phyloP scores from a whole-genome alignment of 2,329 filamentous ascomycete species.

The Zymoseptoria ardabiliae region DNA sequence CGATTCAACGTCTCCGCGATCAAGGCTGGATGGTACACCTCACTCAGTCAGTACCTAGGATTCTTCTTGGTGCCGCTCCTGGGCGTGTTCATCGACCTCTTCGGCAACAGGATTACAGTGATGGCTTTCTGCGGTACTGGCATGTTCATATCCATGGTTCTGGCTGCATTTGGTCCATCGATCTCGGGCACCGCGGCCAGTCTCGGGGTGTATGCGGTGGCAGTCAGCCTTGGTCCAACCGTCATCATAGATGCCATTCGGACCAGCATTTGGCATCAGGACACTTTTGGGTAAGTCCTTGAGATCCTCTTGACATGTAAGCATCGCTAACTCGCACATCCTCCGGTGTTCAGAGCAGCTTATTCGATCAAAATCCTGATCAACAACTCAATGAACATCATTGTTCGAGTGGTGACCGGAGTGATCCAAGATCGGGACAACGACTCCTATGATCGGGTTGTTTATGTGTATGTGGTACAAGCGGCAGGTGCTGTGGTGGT shows the following conservation, averaged over 20 bases:
- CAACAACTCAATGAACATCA: constrained; percentile 58
- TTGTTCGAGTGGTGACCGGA: constrained; percentile 51
- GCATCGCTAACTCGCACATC: too few relatives aligned
- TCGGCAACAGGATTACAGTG: constrained; percentile 46
- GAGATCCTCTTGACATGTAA: too few relatives aligned
- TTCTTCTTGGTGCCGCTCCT: constrained; percentile 54
- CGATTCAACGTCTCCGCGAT: constrained; percentile 50
- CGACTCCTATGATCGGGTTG: constrained; percentile 49
- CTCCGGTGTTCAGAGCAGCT: constrained; percentile 32
- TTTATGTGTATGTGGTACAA: constrained; percentile 50
- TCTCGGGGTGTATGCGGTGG: constrained; percentile 54
- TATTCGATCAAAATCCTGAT: constrained; percentile 56
- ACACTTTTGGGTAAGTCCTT: constrained; percentile 44
- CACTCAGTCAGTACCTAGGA: constrained; percentile 48
- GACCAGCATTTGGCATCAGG: constrained; percentile 53
- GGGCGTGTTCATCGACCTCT: constrained; percentile 50
- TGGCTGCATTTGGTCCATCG: constrained; percentile 47
- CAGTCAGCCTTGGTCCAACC: constrained; percentile 49
- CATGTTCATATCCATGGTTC: constrained; percentile 47
- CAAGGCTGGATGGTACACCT: constrained; percentile 54
- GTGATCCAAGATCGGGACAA: constrained; percentile 52
- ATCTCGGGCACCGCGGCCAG: constrained; percentile 49
- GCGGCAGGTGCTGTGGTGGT: constrained; percentile 45
- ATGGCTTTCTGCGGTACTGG: constrained; percentile 42
- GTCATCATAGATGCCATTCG: constrained; percentile 55